Base-by-base conservation (phyloP, 2,329 filamentous ascomycete genomes). In the Exophiala aquamarina region DNA sequence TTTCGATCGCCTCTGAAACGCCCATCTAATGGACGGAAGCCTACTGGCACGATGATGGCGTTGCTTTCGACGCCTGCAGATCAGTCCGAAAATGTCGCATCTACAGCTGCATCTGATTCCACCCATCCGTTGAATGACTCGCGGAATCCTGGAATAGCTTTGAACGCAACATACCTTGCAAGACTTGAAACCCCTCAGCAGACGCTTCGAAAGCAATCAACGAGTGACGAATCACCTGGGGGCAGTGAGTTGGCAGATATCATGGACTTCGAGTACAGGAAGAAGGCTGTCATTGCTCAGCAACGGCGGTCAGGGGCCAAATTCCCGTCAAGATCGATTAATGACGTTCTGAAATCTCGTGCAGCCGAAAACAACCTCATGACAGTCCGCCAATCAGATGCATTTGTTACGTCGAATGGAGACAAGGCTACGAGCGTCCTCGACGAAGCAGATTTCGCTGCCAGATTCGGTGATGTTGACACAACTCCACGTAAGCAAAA, bases 231-330 rank as follows among this genome's bases (percentile, higher is more conserved):
- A 26, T 26, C 11, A 11, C 23, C 23, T 26, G 11, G 6, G 23
- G 11, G 20, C 19, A 34, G 56, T 2, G 59, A 61, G 23, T 35
- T 67, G 3, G 57, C 61, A 32, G 56, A 61, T 10, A 65, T 67
- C 17, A 58, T 70, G 37, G 66, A 70, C 26, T 70, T 69, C 48
- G 68, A 70, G 38, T 56, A 57, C 13, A 60, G 66, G 32, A 70
- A 70, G 53, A 65, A 60, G 49, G 63, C 61, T 3, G 63, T 60
- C 11, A 64, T 64, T 14, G 53, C 58, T n/a, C 44, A 54, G 31
- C 58, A 60, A 15, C 59, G 61, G 18, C 61, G 43, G 26, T 13
- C 31, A 4, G 34, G 20, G n/a, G 34, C 21, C 5, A 39, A 13
- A 21, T 29, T 34, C 29, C 32, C 35, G 3, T 14, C 45, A 2